phyloP scores from a whole-genome alignment of 108 stramenopile species.

The Nannochloropsis granulata region DNA sequence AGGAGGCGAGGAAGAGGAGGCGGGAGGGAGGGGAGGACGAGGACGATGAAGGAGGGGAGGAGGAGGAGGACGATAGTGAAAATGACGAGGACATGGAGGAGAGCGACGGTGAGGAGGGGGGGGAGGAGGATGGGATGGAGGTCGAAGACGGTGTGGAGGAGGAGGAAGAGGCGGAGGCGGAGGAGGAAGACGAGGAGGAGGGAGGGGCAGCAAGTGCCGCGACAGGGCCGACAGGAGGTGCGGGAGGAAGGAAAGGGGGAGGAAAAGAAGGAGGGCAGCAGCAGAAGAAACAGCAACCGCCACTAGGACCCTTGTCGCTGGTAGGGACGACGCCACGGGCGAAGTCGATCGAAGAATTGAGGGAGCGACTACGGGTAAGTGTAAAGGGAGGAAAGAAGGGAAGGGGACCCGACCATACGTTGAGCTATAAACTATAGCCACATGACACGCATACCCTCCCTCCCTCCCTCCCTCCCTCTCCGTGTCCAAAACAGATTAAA shows the following conservation, averaged over 20 bases:
- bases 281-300: background rate
- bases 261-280: no score
- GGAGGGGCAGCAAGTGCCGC: background rate
- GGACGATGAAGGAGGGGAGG: background rate
- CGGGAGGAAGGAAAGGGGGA: conserved; percentile 2
- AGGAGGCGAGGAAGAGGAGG: background rate
- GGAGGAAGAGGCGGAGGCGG: background rate
- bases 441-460: background rate
- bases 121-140: background rate
- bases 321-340: conserved; percentile 15
- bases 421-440: no score
- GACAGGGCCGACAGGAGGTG: background rate
- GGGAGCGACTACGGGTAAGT: conserved; percentile 30
- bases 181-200: background rate
- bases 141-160: background rate
- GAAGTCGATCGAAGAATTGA: conserved; percentile 27
- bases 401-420: background rate
- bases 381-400: background rate
- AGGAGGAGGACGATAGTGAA: background rate
- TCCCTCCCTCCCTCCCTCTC: background rate
- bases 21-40: background rate
- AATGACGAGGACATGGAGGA: background rate
- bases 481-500: conserved; percentile 9
- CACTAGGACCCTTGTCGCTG: conserved; percentile 13
- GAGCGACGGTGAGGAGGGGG: background rate